These are phyloP conservation scores for Notholithocarpus densiflorus DNA, from an alignment of 306 rosid genomes.

Conservation along the genomic window DNA sequence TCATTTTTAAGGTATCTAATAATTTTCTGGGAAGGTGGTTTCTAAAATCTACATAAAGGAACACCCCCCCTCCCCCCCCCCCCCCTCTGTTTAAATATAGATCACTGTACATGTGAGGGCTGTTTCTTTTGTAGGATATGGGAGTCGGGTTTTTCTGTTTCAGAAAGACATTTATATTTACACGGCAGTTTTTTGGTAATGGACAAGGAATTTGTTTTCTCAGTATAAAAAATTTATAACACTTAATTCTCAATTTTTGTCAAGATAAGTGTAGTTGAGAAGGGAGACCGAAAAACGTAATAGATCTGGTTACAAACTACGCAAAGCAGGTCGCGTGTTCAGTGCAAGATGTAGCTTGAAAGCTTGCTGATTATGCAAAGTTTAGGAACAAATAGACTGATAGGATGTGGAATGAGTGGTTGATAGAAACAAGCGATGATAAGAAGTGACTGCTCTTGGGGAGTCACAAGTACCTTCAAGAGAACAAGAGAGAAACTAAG, in stretches of 20 bases:
- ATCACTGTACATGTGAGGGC: too few relatives aligned
- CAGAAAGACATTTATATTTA: conserved; percentile 2
- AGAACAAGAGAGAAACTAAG: too few relatives aligned
- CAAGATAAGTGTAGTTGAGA: conserved; percentile 76
- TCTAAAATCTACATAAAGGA: too few relatives aligned
- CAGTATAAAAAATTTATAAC: conserved; percentile 9
- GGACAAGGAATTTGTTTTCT: not conserved
- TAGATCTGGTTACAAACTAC: conserved; percentile 69
- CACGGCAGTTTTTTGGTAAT: conserved; percentile 16
- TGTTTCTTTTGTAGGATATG: not conserved
- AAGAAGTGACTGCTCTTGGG: too few relatives aligned
- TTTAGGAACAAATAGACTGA: conserved; percentile 43
- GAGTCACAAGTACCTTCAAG: too few relatives aligned
- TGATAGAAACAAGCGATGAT: too few relatives aligned
- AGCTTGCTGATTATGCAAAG: conserved; percentile 73
- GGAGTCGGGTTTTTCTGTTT: not conserved
- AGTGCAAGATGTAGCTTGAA: conserved; percentile 77
- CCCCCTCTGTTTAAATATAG: too few relatives aligned
- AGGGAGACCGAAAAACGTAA: conserved; percentile 66
- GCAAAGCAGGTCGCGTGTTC: conserved; percentile 79
- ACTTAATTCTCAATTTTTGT: conserved; percentile 10
- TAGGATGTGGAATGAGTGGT: too few relatives aligned
- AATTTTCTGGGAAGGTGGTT: too few relatives aligned
- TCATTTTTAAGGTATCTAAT: too few relatives aligned
- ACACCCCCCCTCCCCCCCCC: too few relatives aligned